A percentile compares a stretch with the other conserved stretches of the same genome.
Evolutionary conservation across 192 early-diverging fungal species (phyloP).

Genomic region (Gaertneriomyces semiglobifer): DNA sequence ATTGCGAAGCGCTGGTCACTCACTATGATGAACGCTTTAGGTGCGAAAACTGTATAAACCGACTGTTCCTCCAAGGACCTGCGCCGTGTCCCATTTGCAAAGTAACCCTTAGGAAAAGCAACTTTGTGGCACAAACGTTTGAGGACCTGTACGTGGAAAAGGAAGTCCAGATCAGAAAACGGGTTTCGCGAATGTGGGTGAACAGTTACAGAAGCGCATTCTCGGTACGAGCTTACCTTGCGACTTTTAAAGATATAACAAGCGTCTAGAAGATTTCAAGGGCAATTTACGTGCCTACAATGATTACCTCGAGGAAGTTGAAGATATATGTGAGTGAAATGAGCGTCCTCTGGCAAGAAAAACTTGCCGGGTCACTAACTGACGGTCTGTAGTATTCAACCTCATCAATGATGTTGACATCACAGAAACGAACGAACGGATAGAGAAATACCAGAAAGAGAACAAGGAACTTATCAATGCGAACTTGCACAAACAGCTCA

Average conservation of each 20-base stretch:
- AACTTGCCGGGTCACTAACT: not conserved
- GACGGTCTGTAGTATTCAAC: slow-evolving; percentile 62
- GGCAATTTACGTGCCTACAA: slow-evolving; percentile 69
- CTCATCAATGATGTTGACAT: slow-evolving; percentile 84
- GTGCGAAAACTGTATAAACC: slow-evolving; percentile 89
- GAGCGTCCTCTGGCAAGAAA: not conserved
- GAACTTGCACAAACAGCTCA: slow-evolving; percentile 59
- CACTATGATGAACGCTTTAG: slow-evolving; percentile 32
- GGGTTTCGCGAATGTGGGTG: slow-evolving; percentile 25
- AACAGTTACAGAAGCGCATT: not conserved
- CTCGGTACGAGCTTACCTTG: not conserved
- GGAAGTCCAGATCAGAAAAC: slow-evolving; percentile 80
- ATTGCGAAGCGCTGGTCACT: not conserved
- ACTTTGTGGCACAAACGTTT: slow-evolving; percentile 87
- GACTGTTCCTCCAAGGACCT: slow-evolving; percentile 77
- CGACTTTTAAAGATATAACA: slow-evolving; percentile 68
- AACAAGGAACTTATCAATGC: slow-evolving; percentile 74
- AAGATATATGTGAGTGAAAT: slow-evolving; percentile 65
- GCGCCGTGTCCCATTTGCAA: slow-evolving; percentile 90
- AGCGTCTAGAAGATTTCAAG: slow-evolving; percentile 85
- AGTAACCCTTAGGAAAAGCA: slow-evolving; percentile 70
- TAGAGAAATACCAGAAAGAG: slow-evolving; percentile 72
- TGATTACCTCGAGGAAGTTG: slow-evolving; percentile 88
- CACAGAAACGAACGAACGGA: slow-evolving; percentile 70
- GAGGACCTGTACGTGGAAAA: slow-evolving; percentile 94